phyloP scores from a whole-genome alignment of 2,329 filamentous ascomycete species.

The Penicillium sp. region DNA sequence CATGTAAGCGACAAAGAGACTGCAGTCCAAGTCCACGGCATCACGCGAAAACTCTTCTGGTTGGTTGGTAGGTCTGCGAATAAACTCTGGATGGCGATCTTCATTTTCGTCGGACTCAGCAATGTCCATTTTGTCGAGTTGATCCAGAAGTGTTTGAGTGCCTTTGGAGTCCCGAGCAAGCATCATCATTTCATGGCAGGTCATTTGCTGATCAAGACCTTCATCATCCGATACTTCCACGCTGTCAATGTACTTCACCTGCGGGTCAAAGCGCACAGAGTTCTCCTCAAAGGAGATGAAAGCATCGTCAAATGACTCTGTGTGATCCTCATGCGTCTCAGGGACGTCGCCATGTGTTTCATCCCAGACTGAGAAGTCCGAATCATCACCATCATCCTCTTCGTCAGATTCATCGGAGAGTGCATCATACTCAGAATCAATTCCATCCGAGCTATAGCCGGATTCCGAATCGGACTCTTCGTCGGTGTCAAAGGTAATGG shows the following conservation, averaged over 20 bases:
- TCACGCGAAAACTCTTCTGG: slow-evolving; percentile 33
- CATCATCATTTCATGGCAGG: slow-evolving; percentile 36
- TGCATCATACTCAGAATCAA: slow-evolving; percentile 25
- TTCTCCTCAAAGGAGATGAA: slow-evolving; percentile 31
- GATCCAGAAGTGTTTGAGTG: slow-evolving; percentile 14
- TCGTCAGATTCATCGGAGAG: slow-evolving; percentile 21
- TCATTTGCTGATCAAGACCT: slow-evolving; percentile 25
- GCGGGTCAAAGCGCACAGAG: slow-evolving; percentile 29
- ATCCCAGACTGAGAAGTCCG: slow-evolving; percentile 26
- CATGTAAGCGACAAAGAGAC: slow-evolving; percentile 35
- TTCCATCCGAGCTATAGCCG: slow-evolving; percentile 32
- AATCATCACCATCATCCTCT: slow-evolving; percentile 26
- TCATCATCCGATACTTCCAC: slow-evolving; percentile 22
- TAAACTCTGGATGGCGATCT: slow-evolving; percentile 12
- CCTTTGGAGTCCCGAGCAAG: slow-evolving; percentile 24
- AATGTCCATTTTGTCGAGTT: slow-evolving; percentile 13
- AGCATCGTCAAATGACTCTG: slow-evolving; percentile 29
- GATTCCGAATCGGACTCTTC: slow-evolving; percentile 26
- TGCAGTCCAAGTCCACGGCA: slow-evolving; percentile 32
- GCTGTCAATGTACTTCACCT: slow-evolving; percentile 30
- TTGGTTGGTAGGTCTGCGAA: slow-evolving; percentile 17
- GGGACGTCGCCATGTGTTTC: slow-evolving; percentile 22
- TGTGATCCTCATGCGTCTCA: slow-evolving; percentile 25
- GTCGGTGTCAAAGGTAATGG: slow-evolving; percentile 20
- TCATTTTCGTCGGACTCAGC: slow-evolving; percentile 13